Conservation (phyloP, 148 eudicot species). For the Vaccinium corymbosum region DNA sequence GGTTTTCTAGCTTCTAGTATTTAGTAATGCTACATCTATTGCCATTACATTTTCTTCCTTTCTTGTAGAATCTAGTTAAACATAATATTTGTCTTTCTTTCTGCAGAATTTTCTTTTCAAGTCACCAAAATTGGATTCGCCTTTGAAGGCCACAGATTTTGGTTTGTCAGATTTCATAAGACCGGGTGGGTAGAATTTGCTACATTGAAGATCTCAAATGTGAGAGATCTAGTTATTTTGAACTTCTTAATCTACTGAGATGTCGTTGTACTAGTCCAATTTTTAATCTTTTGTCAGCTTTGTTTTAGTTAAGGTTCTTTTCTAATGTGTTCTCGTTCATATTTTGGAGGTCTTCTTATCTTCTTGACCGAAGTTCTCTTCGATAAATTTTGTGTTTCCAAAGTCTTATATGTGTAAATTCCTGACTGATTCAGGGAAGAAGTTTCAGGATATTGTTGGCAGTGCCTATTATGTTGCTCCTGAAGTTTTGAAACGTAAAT, state of each 20-base stretch:
- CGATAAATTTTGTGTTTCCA: not conserved
- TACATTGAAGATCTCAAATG: not conserved
- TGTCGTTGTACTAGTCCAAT: not conserved
- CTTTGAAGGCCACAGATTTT: conserved; percentile 94
- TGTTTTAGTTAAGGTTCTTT: not conserved
- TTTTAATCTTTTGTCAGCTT: not conserved
- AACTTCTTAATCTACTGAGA: not conserved
- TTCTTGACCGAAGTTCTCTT: not conserved
- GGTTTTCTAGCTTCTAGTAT: conserved; percentile 9
- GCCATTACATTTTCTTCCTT: not conserved
- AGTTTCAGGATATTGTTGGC: conserved; percentile 85
- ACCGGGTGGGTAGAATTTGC: conserved; percentile 55
- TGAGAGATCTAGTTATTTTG: not conserved
- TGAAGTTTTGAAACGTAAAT: conserved; percentile 88
- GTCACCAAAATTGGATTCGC: conserved; percentile 64
- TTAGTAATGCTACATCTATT: conserved; percentile 6
- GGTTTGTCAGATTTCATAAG: conserved; percentile 91
- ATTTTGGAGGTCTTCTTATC: not conserved
- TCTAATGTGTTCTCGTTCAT: not conserved
- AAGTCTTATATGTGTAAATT: not conserved
- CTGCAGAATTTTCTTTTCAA: conserved; percentile 88
- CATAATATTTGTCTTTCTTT: conserved; percentile 1
- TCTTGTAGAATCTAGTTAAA: not conserved
- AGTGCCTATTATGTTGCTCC: conserved; percentile 99
- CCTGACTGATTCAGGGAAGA: conserved; percentile 53